Evolutionary conservation across 768 basidiomycete species (phyloP), one percentile per base, ranked within the genome.

Genomic region (Neoboletus brunneissimus): DNA sequence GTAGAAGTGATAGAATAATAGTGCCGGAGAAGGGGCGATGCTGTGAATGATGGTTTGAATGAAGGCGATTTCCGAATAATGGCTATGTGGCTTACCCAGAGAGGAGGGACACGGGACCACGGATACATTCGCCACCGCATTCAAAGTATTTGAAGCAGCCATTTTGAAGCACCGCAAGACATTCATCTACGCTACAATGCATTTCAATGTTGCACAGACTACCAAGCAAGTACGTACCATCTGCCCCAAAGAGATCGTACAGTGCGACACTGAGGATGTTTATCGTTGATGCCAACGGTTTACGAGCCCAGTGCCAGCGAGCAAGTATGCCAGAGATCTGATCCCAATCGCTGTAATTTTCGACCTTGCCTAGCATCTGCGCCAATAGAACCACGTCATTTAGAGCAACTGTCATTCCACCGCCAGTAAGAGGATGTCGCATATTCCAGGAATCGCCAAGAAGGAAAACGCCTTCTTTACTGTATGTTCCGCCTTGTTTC

Each of bases 81-180:
- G 32, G 4, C 18, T 31, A 42, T 18, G 25, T 50, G n/a, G 75
- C 85, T 57, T 66, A 94, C 93, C 85, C 95, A 16, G 94, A 86
- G 12, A 99, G 84, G 5, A 99, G 80, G 10, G 87, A 88, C 10
- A 98, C 94, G 1, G 97, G 97, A 1, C 89, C 97, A 43, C 82
- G 79, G 52, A 98, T 71, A 62, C 91, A 91, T 63, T 92, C 85
- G 1, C 97, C 97, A 15, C 97, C 97, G 5, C 84, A 80, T 69
- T 96, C 93, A 64, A 99, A 97, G 74, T 98, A 99, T 67, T 92
- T 93, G 81, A 99, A 97, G 72, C 97, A 98, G 0, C 96, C 97
- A 2, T 79, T 84, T 53, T 86, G 78, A 32, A 93, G 80, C 0
- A 87, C 81, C 20, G 72, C 77, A 10, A 91, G 81, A 20, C 76